Percentiles rank a stretch among this genome's conserved stretches.
Evolutionary conservation across 2,329 filamentous ascomycete species (phyloP).

Genomic region (Claviceps spartinae): DNA sequence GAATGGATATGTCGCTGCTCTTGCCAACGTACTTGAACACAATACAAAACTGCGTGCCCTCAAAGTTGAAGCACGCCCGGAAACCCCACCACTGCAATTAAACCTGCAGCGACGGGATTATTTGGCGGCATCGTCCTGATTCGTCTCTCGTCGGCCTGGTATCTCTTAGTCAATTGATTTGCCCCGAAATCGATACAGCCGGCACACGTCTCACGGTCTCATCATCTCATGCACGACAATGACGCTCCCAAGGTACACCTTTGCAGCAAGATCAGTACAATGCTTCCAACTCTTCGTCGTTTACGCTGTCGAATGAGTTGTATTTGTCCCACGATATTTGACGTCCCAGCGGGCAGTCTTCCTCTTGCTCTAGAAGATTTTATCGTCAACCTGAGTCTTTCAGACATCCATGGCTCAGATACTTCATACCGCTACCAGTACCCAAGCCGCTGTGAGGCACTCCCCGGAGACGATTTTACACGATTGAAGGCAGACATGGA

Average conservation of each 20-base stretch:
- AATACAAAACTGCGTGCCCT: constrained; percentile 4
- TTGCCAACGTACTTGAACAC: constrained; percentile 4
- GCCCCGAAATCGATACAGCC: constrained; percentile 5
- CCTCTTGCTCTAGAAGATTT: constrained; percentile 1
- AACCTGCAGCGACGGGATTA: constrained; percentile 3
- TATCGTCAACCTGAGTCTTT: too few relatives aligned
- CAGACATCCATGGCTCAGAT: too few relatives aligned
- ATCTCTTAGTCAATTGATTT: constrained; percentile 3
- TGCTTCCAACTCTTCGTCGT: constrained; percentile 5
- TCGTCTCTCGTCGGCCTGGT: constrained; percentile 3
- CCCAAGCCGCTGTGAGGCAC: background rate
- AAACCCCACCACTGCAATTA: constrained; percentile 1
- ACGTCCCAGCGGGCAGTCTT: background rate
- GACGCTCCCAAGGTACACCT: constrained; percentile 1
- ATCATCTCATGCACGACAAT: background rate
- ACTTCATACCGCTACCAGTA: too few relatives aligned
- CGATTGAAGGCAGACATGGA: constrained; percentile 6
- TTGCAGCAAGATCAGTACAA: constrained; percentile 3
- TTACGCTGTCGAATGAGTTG: constrained; percentile 6
- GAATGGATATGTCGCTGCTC: background rate
- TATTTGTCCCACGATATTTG: constrained; percentile 4
- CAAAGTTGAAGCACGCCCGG: constrained; percentile 4
- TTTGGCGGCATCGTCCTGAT: background rate
- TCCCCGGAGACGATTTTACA: background rate
- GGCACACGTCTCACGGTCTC: background rate